Conservation (phyloP, 2,329 filamentous ascomycete species). For the Ophiostoma fasciatum region DNA sequence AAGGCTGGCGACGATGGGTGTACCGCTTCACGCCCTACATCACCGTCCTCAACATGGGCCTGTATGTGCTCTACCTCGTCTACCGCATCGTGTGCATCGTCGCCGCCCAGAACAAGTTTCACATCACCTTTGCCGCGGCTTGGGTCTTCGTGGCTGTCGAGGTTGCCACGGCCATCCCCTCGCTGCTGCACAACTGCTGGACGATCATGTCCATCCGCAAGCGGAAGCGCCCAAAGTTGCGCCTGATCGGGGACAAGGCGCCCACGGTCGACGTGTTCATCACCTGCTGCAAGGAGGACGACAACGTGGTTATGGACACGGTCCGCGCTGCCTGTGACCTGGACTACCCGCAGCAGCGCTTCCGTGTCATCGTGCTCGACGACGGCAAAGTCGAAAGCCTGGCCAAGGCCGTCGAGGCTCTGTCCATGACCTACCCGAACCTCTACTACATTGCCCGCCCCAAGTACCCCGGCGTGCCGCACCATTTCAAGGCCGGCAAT, state of each 20-base stretch:
- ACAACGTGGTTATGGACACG: slow-evolving; percentile 41
- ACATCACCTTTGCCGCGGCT: slow-evolving; percentile 30
- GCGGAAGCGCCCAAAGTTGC: slow-evolving; percentile 31
- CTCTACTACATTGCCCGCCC: slow-evolving; percentile 37
- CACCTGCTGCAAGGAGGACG: slow-evolving; percentile 42
- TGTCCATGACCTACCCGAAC: slow-evolving; percentile 29
- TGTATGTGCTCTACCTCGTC: slow-evolving; percentile 34
- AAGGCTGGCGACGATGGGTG: slow-evolving; percentile 27
- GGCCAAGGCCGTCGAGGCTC: slow-evolving; percentile 16
- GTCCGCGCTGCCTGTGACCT: slow-evolving; percentile 36
- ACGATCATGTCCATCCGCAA: slow-evolving; percentile 12
- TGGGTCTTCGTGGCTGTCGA: slow-evolving; percentile 27
- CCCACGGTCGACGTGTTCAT: slow-evolving; percentile 43
- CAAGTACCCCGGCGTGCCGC: slow-evolving; percentile 31
- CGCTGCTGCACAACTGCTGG: slow-evolving; percentile 13
- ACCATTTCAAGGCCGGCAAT: slow-evolving; percentile 51
- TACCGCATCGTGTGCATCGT: slow-evolving; percentile 37
- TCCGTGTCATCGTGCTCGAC: slow-evolving; percentile 40
- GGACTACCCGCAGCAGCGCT: slow-evolving; percentile 38
- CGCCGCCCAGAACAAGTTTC: slow-evolving; percentile 28
- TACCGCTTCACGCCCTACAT: slow-evolving; percentile 24
- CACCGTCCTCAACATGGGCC: slow-evolving; percentile 24
- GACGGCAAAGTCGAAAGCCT: slow-evolving; percentile 34
- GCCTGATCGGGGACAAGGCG: slow-evolving; percentile 31
- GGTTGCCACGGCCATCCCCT: slow-evolving; percentile 12